A percentile compares a stretch with the other conserved stretches of the same genome.
These are phyloP conservation scores for Davidsoniella neocaledoniae DNA, from an alignment of 2,329 filamentous ascomycete species.

Conservation along the genomic window DNA sequence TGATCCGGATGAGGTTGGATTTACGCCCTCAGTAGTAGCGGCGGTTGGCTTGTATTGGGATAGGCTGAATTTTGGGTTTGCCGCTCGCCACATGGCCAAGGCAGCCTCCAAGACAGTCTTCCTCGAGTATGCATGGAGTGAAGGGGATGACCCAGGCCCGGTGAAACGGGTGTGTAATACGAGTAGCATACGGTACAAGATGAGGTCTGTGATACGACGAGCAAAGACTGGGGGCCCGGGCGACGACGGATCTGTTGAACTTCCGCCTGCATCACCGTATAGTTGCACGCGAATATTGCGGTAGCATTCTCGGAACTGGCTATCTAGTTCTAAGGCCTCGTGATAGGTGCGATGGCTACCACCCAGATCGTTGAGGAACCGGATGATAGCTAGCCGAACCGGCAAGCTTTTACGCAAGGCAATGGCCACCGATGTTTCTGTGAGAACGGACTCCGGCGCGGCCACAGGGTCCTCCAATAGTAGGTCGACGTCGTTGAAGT, in stretches of 20 bases:
- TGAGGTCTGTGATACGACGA: slow-evolving; percentile 29
- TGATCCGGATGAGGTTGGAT: no score
- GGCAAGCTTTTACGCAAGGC: slow-evolving; percentile 27
- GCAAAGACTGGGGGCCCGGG: slow-evolving; percentile 19
- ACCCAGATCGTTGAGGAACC: slow-evolving; percentile 27
- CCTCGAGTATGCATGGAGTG: slow-evolving; percentile 33
- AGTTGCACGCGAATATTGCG: slow-evolving; percentile 23
- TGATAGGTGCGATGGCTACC: slow-evolving; percentile 23
- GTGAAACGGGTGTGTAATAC: slow-evolving; percentile 39
- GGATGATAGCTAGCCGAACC: slow-evolving; percentile 25
- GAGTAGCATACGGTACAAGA: slow-evolving; percentile 37
- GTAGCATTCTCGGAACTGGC: slow-evolving; percentile 26
- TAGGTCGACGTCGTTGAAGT: slow-evolving; percentile 34
- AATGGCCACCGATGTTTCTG: slow-evolving; percentile 25
- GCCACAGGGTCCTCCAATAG: slow-evolving; percentile 13
- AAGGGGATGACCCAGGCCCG: slow-evolving; percentile 22
- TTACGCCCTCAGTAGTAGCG: slow-evolving; percentile 5
- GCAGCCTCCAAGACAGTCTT: slow-evolving; percentile 31
- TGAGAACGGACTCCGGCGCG: slow-evolving; percentile 22
- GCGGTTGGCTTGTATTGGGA: neutral
- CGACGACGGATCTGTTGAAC: slow-evolving; percentile 15
- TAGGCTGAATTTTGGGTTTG: slow-evolving; percentile 17
- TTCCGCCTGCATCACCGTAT: slow-evolving; percentile 14
- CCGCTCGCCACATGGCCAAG: slow-evolving; percentile 28
- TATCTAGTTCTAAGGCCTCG: slow-evolving; percentile 27